Conservation (phyloP, 257 asterid species). For the Capsicum rhomboideum region DNA sequence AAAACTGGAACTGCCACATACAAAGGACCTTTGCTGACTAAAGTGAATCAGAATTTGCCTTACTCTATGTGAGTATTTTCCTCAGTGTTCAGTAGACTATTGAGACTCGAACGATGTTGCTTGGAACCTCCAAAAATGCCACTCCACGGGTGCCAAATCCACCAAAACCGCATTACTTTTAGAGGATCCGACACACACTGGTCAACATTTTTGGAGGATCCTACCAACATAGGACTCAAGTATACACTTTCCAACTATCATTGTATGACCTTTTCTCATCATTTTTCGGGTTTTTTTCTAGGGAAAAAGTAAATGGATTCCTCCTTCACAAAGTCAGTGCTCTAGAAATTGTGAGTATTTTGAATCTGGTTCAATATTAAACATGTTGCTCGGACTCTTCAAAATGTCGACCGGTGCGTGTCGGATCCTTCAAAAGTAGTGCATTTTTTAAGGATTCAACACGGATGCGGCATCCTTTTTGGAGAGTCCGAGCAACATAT, state of each 20-base stretch:
- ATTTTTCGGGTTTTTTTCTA: not conserved
- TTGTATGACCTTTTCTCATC: not conserved
- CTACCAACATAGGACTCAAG: not conserved
- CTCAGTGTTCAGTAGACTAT: not conserved
- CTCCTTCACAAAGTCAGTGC: constrained; percentile 46
- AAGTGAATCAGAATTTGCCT: constrained; percentile 15
- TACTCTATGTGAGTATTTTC: constrained; percentile 27
- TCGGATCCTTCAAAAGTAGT: too few species aligned
- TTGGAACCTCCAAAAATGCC: not conserved
- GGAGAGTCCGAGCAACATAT: too few species aligned
- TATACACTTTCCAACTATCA: not conserved
- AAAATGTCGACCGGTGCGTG: too few species aligned
- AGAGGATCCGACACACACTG: not conserved
- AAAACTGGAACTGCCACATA: not conserved
- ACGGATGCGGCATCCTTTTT: too few species aligned
- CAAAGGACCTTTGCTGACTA: constrained; percentile 30
- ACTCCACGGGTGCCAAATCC: not conserved
- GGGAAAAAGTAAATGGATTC: constrained; percentile 36
- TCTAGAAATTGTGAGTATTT: constrained; percentile 42
- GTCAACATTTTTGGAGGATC: not conserved
- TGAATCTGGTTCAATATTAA: not conserved
- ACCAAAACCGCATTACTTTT: not conserved
- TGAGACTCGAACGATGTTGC: not conserved
- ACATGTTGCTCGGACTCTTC: too few species aligned
- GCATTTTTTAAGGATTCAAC: too few species aligned